A percentile compares a stretch with the other conserved stretches of the same genome.
Evolutionary conservation across 2,329 filamentous ascomycete genomes (phyloP).

Genomic region (Colletotrichum tropicicola): DNA sequence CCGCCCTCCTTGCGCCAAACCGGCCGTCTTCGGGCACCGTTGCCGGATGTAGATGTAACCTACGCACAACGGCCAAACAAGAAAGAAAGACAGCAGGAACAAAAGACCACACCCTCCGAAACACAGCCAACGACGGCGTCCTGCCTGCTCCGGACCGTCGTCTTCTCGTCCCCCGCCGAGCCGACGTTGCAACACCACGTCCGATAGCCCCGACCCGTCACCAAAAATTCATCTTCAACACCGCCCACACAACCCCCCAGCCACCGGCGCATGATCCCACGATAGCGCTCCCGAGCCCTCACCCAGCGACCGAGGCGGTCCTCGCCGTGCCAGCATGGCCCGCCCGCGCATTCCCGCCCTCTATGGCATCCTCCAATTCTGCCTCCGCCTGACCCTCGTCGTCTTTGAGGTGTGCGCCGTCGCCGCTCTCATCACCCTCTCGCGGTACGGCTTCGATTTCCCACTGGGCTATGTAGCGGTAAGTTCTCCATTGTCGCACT

Average conservation of each 20-base stretch:
- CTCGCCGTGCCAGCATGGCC: constrained; percentile 23
- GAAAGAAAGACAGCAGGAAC: neutral
- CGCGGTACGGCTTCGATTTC: constrained; percentile 26
- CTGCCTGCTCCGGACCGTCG: no score
- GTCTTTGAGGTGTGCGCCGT: constrained; percentile 33
- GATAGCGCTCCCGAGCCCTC: neutral
- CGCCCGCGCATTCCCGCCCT: constrained; percentile 29
- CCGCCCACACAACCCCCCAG: neutral
- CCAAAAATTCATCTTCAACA: neutral
- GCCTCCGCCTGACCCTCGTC: constrained; percentile 30
- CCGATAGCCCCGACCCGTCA: neutral
- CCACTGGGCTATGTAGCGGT: constrained; percentile 31
- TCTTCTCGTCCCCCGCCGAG: neutral
- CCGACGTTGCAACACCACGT: neutral
- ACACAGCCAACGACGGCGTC: neutral
- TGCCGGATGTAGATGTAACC: constrained; percentile 1
- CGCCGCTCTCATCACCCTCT: constrained; percentile 29
- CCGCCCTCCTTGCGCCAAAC: neutral
- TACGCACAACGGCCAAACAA: neutral
- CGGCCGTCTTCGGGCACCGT: neutral
- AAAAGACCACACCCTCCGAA: neutral
- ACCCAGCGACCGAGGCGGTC: neutral
- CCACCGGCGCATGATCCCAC: constrained; percentile 20
- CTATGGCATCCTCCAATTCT: constrained; percentile 34
- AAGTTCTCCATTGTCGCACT: neutral